Evolutionary conservation across 148 eudicot species (phyloP).

Genomic region (Rhododendron mucronatum): DNA sequence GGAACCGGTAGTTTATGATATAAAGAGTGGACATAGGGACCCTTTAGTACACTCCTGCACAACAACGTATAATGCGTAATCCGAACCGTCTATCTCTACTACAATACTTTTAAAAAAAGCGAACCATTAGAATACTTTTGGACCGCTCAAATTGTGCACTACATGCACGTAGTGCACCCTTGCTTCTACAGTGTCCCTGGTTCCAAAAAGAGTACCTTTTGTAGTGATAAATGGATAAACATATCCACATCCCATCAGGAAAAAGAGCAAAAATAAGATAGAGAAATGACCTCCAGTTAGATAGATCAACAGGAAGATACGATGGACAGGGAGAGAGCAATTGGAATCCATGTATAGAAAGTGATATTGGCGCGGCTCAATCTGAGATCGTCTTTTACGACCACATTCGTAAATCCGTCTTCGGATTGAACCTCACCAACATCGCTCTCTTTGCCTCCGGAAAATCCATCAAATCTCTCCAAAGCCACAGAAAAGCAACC

Average conservation of each 20-base stretch:
- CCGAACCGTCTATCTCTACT: no score
- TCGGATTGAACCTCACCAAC: constrained; percentile 99
- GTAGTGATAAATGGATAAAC: background rate
- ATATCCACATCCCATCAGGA: background rate
- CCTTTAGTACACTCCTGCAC: background rate
- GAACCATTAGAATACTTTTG: background rate
- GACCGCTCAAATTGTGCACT: background rate
- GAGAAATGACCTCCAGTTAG: background rate
- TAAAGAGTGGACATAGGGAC: background rate
- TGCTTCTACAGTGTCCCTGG: background rate
- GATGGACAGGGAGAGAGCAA: background rate
- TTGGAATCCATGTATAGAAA: constrained; percentile 14
- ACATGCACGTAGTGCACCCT: background rate
- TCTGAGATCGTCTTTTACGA: constrained; percentile 74
- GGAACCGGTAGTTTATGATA: background rate
- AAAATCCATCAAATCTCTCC: background rate
- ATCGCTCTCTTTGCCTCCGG: constrained; percentile 44
- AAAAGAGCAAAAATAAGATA: background rate
- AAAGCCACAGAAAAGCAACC: no score
- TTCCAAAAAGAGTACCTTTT: background rate
- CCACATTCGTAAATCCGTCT: constrained; percentile 58
- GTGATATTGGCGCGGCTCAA: constrained; percentile 99
- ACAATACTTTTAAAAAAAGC: no score
- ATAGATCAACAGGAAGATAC: background rate
- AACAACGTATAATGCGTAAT: no score